Conservation (phyloP, 2,329 filamentous ascomycete genomes). For the Spiromastix sp. region DNA sequence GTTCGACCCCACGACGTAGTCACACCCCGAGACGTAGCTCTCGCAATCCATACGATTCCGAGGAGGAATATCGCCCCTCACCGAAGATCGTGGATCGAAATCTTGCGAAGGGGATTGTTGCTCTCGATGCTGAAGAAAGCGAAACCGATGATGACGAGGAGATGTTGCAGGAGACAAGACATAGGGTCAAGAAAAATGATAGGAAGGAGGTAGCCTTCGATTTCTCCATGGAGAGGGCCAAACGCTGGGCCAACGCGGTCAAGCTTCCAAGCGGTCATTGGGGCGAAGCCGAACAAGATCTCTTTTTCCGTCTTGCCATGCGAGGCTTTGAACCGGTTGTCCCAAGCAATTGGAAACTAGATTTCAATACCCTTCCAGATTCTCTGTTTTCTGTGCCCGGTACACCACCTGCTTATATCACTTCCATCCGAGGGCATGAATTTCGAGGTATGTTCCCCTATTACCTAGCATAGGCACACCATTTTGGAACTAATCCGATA, state of each 20-base stretch:
- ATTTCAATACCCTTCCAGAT: conserved; percentile 45
- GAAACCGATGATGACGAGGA: conserved; percentile 12
- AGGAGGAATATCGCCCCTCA: conserved; percentile 7
- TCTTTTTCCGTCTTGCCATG: conserved; percentile 44
- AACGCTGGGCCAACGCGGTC: conserved; percentile 25
- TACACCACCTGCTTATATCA: conserved; percentile 35
- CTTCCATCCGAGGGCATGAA: conserved; percentile 29
- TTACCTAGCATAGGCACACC: neutral
- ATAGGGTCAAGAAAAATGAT: conserved; percentile 8
- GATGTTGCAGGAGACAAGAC: conserved; percentile 5
- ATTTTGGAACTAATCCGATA: neutral
- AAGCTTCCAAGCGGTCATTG: conserved; percentile 36
- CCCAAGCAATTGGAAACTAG: conserved; percentile 40
- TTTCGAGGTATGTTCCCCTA: conserved; percentile 33
- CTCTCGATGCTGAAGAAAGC: conserved; percentile 10
- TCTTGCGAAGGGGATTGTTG: conserved; percentile 6
- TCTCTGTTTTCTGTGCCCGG: conserved; percentile 38
- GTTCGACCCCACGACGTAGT: neutral
- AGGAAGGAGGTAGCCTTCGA: conserved; percentile 20
- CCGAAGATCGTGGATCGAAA: conserved; percentile 8
- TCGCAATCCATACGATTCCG: neutral
- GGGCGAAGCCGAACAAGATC: conserved; percentile 41
- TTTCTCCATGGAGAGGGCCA: conserved; percentile 22
- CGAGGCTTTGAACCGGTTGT: conserved; percentile 48
- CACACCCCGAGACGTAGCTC: neutral